Percentiles rank a stretch among this genome's conserved stretches.
These are phyloP conservation scores for Solanum pimpinellifolium DNA, from an alignment of 257 asterid genomes.

Conservation along the genomic window DNA sequence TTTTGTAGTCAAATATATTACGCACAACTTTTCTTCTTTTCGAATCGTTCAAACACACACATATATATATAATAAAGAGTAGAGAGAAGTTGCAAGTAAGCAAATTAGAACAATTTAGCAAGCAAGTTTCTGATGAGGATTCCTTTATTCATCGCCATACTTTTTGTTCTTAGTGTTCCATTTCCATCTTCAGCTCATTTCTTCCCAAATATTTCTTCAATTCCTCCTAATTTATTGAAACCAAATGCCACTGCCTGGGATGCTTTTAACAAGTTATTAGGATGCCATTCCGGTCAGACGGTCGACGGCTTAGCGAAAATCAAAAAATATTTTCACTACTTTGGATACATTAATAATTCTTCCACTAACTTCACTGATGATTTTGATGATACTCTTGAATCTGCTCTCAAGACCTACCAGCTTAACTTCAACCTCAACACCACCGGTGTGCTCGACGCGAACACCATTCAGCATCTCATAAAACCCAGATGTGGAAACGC, in stretches of 20 bases:
- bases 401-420: constrained; percentile 57
- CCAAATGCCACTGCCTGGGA: constrained; percentile 47
- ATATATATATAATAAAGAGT: not conserved
- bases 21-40: not conserved
- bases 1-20: not conserved
- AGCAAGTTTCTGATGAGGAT: not conserved
- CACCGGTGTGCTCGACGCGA: constrained; percentile 49
- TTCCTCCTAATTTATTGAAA: constrained; percentile 33
- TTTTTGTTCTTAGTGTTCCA: not conserved
- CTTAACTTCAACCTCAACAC: constrained; percentile 57
- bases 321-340: constrained; percentile 51
- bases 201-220: constrained; percentile 51
- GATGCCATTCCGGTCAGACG: constrained; percentile 48
- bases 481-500: constrained; percentile 77
- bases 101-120: not conserved
- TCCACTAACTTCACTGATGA: constrained; percentile 45
- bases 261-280: constrained; percentile 28
- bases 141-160: not conserved
- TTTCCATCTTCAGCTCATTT: constrained; percentile 39
- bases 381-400: constrained; percentile 45
- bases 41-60: not conserved
- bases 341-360: constrained; percentile 44
- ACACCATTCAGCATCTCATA: constrained; percentile 32
- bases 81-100: not conserved
- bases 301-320: constrained; percentile 32